These are phyloP conservation scores for Lablab purpureus DNA, from an alignment of 306 rosid genomes.

Conservation along the genomic window DNA sequence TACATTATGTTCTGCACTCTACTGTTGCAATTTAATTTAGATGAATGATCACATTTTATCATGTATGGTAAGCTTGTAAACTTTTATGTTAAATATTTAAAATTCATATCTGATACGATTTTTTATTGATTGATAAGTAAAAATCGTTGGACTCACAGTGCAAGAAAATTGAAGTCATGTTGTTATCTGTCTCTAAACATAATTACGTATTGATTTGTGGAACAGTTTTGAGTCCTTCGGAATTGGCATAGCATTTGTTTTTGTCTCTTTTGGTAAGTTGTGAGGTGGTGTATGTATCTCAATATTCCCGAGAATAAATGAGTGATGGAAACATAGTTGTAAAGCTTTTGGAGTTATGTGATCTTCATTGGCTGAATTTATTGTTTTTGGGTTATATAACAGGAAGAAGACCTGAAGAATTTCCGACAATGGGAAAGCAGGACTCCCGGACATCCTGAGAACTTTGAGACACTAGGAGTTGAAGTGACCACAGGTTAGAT, in stretches of 20 bases:
- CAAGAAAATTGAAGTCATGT: not conserved
- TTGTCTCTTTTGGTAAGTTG: not conserved
- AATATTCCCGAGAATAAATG: not conserved
- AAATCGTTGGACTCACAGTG: not conserved
- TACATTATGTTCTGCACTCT: not conserved
- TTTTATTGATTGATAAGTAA: not conserved
- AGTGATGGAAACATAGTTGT: not conserved
- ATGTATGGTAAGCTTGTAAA: not conserved
- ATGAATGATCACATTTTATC: not conserved
- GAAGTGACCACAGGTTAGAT: slow-evolving; percentile 95
- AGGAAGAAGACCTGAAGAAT: slow-evolving; percentile 90
- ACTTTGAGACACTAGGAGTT: slow-evolving; percentile 93
- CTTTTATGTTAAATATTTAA: not conserved
- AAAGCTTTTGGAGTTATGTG: not conserved
- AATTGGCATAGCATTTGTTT: not conserved
- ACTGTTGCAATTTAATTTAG: not conserved
- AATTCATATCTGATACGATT: not conserved
- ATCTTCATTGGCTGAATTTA: slow-evolving; percentile 35
- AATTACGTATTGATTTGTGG: slow-evolving; percentile 21
- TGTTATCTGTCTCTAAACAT: not conserved
- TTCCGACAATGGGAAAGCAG: slow-evolving; percentile 97
- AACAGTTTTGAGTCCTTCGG: not conserved
- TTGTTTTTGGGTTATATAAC: slow-evolving; percentile 37
- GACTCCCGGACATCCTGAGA: slow-evolving; percentile 98
- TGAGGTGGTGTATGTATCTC: not conserved